A percentile compares a stretch with the other conserved stretches of the same genome.
Conservation (phyloP, 2,329 filamentous ascomycete genomes). For the Beauveria scarabaeidicola region DNA sequence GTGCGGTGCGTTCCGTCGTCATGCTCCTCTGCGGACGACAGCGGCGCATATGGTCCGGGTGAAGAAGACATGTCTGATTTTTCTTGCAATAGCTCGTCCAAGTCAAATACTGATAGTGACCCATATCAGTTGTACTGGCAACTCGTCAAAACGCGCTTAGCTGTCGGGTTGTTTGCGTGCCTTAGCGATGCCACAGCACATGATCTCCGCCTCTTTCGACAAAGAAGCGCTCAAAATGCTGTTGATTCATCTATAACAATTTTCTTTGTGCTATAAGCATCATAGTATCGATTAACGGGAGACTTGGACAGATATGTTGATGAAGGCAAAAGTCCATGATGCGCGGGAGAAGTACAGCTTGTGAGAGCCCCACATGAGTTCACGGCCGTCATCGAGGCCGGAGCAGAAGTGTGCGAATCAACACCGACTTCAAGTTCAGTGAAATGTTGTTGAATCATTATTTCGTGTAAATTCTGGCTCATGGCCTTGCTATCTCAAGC, state of each 20-base stretch:
- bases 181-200: neutral
- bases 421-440: neutral
- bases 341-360: neutral
- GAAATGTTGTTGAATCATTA: neutral
- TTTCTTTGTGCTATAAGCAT: neutral
- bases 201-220: neutral
- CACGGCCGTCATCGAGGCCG: neutral
- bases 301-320: neutral
- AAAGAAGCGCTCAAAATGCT: neutral
- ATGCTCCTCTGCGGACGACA: conserved; percentile 20
- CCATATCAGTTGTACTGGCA: neutral
- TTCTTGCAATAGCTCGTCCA: neutral
- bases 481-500: neutral
- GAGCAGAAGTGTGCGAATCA: neutral
- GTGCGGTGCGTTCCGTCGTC: conserved; percentile 17
- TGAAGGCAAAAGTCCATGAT: neutral
- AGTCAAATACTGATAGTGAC: neutral
- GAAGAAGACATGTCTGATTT: neutral
- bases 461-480: neutral
- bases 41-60: neutral
- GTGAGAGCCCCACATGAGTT: conserved; percentile 1
- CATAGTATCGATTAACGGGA: neutral
- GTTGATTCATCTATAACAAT: neutral
- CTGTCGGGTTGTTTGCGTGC: neutral
- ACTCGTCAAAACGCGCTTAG: neutral